These are phyloP conservation scores for Jaltomata sinuosa DNA, from an alignment of 257 asterid species.

Conservation along the genomic window DNA sequence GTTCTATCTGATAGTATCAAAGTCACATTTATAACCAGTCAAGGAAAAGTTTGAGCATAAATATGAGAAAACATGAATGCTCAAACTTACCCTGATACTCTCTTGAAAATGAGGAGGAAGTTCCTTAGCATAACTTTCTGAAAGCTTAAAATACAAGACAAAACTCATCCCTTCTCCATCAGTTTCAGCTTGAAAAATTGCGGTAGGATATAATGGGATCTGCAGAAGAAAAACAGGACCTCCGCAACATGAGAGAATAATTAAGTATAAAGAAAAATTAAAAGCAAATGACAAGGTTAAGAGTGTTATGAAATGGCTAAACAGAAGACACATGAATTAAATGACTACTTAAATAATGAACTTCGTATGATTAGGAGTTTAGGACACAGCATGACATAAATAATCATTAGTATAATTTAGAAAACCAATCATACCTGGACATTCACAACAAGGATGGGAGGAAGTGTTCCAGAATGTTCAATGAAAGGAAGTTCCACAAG, in stretches of 20 bases:
- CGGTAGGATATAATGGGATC: conserved; percentile 39
- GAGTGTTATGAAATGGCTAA: not conserved
- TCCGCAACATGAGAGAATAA: not conserved
- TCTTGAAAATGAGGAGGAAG: conserved; percentile 47
- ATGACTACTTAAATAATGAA: not conserved
- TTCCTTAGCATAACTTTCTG: conserved; percentile 35
- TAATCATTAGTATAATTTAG: not conserved
- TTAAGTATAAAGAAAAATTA: not conserved
- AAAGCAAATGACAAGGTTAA: not conserved
- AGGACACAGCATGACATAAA: not conserved
- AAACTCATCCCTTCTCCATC: conserved; percentile 49
- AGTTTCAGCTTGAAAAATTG: conserved; percentile 40
- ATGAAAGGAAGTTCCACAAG: conserved; percentile 66
- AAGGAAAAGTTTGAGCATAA: not conserved
- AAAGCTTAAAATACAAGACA: conserved; percentile 39
- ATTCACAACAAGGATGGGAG: conserved; percentile 86
- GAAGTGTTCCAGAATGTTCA: conserved; percentile 57
- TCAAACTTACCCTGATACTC: conserved; percentile 27
- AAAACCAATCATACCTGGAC: conserved; percentile 53
- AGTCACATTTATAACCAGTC: too few species aligned
- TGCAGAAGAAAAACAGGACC: conserved; percentile 6
- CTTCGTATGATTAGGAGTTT: not conserved
- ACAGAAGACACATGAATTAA: not conserved
- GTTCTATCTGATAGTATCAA: too few species aligned
- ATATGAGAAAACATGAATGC: not conserved